Evolutionary conservation across 1,284 basidiomycete species (phyloP).

Genomic region (Leccinum cinnamomeum): DNA sequence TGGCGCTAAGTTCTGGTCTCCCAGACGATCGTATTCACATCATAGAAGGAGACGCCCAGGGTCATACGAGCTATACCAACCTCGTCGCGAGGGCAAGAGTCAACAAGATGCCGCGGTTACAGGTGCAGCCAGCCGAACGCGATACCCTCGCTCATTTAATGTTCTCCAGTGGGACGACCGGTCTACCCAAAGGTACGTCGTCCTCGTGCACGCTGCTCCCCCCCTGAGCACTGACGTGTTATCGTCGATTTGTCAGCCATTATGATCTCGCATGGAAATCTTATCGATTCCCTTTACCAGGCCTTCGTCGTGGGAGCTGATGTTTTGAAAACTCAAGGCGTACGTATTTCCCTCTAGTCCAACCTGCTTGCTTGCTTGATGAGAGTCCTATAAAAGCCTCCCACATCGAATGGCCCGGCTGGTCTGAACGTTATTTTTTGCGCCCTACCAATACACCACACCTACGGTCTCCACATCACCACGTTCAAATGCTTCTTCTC

Average conservation of each 20-base stretch:
- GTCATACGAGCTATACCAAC: slow-evolving; percentile 45
- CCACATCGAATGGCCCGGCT: slow-evolving; percentile 40
- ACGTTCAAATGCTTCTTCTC: slow-evolving; percentile 49
- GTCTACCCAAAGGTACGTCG: slow-evolving; percentile 66
- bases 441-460: slow-evolving; percentile 69
- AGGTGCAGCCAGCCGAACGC: slow-evolving; percentile 47
- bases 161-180: slow-evolving; percentile 78
- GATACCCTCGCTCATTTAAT: slow-evolving; percentile 69
- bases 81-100: slow-evolving; percentile 44
- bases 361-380: not conserved
- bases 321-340: slow-evolving; percentile 29
- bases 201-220: not conserved
- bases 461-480: slow-evolving; percentile 58
- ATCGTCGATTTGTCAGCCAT: slow-evolving; percentile 47
- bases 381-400: slow-evolving; percentile 35
- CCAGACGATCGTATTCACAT: slow-evolving; percentile 53
- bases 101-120: slow-evolving; percentile 42
- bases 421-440: slow-evolving; percentile 50
- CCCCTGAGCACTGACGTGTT: slow-evolving; percentile 1
- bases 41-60: slow-evolving; percentile 44
- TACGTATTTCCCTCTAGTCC: slow-evolving; percentile 9
- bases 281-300: slow-evolving; percentile 53
- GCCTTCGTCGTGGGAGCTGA: slow-evolving; percentile 33
- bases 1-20: slow-evolving; percentile 53
- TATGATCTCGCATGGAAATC: slow-evolving; percentile 74